Conservation (phyloP, 805 yeast species). For the Schwanniomyces pseudopolymorphus region DNA sequence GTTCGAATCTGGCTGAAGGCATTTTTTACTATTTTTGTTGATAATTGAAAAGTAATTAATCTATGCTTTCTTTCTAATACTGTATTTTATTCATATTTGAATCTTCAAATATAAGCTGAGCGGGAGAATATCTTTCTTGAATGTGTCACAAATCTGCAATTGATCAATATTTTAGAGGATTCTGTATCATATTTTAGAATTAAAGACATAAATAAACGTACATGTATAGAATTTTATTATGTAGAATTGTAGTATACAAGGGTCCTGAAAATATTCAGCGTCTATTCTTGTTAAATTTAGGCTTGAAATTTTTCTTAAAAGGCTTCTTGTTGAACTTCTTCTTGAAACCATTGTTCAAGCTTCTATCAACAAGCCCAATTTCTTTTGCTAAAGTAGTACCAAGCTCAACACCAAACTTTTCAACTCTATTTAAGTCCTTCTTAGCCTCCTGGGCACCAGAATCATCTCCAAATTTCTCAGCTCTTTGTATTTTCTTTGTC, state of each 20-base stretch:
- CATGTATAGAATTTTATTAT: neutral
- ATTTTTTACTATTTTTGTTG: slow-evolving; percentile 20
- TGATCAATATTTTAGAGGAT: no score
- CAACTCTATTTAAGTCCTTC: slow-evolving; percentile 66
- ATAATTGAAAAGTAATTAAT: no score
- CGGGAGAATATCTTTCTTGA: no score
- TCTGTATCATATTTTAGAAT: neutral
- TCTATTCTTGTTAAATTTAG: neutral
- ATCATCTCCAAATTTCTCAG: slow-evolving; percentile 76
- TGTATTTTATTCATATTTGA: no score
- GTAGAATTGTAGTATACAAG: neutral
- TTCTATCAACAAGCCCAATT: slow-evolving; percentile 52
- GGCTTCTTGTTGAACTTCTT: slow-evolving; percentile 7
- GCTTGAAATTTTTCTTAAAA: slow-evolving; percentile 5
- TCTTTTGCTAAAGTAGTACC: slow-evolving; percentile 68
- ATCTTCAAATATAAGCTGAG: no score
- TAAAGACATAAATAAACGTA: neutral
- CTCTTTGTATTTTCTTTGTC: slow-evolving; percentile 65
- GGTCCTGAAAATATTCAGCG: neutral
- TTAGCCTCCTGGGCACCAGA: slow-evolving; percentile 53
- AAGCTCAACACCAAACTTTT: slow-evolving; percentile 78
- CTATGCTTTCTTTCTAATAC: neutral
- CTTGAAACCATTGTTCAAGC: slow-evolving; percentile 24
- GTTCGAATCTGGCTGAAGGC: slow-evolving; percentile 33
- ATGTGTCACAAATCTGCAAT: no score